These are phyloP conservation scores for Botrytis medusae DNA, from an alignment of 2,329 filamentous ascomycete species.

Conservation along the genomic window DNA sequence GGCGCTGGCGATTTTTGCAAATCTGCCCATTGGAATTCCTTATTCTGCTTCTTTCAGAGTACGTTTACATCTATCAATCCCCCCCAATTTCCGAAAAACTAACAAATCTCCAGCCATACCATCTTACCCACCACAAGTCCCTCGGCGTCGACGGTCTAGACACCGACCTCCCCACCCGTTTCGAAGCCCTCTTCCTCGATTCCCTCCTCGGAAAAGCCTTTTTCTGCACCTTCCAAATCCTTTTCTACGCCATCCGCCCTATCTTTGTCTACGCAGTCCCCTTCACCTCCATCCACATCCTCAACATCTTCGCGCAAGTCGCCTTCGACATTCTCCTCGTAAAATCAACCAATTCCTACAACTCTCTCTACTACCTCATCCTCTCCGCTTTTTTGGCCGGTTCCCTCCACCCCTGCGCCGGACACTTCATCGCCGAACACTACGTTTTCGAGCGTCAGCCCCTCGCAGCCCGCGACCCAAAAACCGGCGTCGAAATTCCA, in stretches of 20 bases:
- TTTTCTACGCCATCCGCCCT: slow-evolving; percentile 95
- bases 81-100: background rate
- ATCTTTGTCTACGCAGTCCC: slow-evolving; percentile 92
- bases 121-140: slow-evolving; percentile 98
- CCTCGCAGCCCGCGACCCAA: slow-evolving; percentile 53
- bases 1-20: slow-evolving; percentile 86
- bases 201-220: slow-evolving; percentile 96
- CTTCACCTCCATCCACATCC: slow-evolving; percentile 77
- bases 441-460: slow-evolving; percentile 71
- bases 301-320: slow-evolving; percentile 78
- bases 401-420: slow-evolving; percentile 88
- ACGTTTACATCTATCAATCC: slow-evolving; percentile 36
- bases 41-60: slow-evolving; percentile 95
- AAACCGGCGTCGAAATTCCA: slow-evolving; percentile 62
- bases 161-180: slow-evolving; percentile 87
- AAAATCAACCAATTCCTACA: slow-evolving; percentile 52
- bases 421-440: slow-evolving; percentile 98
- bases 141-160: slow-evolving; percentile 95
- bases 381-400: slow-evolving; percentile 91
- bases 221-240: slow-evolving; percentile 98
- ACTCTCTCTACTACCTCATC: slow-evolving; percentile 78
- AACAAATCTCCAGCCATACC: slow-evolving; percentile 68
- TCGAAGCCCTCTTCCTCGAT: slow-evolving; percentile 91
- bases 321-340: slow-evolving; percentile 74
- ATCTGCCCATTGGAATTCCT: slow-evolving; percentile 90